Conservation (phyloP, 2,329 filamentous ascomycete genomes). For the Didymella exigua region DNA sequence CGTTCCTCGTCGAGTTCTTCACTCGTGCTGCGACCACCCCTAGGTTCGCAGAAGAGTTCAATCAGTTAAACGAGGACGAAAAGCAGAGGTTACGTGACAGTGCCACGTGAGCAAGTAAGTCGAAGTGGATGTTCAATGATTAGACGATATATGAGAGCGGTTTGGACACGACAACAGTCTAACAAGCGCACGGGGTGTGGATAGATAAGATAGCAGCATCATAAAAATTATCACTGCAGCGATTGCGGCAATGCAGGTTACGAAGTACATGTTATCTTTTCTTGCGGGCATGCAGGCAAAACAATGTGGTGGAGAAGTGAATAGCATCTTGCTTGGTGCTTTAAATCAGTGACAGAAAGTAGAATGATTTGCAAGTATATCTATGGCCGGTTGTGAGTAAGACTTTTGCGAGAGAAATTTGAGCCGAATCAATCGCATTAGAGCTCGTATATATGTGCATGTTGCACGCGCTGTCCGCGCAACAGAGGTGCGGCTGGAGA, state of each 20-base stretch:
- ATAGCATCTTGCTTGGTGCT: background rate
- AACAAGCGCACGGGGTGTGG: background rate
- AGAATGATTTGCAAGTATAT: background rate
- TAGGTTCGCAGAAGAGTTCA: slow-evolving; percentile 62
- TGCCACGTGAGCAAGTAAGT: slow-evolving; percentile 22
- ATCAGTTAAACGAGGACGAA: slow-evolving; percentile 60
- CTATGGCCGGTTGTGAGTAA: too few relatives aligned
- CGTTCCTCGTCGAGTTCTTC: slow-evolving; percentile 84
- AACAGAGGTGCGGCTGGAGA: too few relatives aligned
- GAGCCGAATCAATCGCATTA: too few relatives aligned
- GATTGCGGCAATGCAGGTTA: slow-evolving; percentile 3
- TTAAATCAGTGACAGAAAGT: background rate
- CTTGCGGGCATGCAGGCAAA: background rate
- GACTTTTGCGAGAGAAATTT: too few relatives aligned
- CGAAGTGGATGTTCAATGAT: background rate
- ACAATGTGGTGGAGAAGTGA: too few relatives aligned
- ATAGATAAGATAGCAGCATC: slow-evolving; percentile 1
- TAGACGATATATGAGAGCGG: background rate
- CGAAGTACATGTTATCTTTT: background rate
- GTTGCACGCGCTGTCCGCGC: too few relatives aligned
- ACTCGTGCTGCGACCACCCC: slow-evolving; percentile 58
- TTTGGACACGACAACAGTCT: background rate
- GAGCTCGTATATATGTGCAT: too few relatives aligned
- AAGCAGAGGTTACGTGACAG: slow-evolving; percentile 56
- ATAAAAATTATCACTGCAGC: background rate